These are phyloP conservation scores for Tolypocladium amazonense DNA, from an alignment of 2,329 filamentous ascomycete genomes.

Conservation along the genomic window DNA sequence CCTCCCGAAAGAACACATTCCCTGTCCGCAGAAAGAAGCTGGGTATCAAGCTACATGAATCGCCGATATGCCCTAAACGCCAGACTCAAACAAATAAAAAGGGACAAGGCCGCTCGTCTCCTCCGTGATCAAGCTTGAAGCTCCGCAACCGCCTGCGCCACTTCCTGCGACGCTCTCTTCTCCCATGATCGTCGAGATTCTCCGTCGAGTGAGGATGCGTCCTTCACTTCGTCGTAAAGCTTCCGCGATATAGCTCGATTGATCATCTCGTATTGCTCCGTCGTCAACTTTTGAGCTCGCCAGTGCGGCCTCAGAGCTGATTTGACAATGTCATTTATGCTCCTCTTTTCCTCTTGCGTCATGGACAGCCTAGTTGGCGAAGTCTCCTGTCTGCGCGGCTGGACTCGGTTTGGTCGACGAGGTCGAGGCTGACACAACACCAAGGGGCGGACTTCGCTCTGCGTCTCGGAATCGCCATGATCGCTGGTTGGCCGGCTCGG, in stretches of 20 bases:
- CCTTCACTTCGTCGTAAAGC: conserved; percentile 62
- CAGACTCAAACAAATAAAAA: conserved; percentile 16
- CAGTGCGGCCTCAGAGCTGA: conserved; percentile 74
- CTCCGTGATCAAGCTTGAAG: conserved; percentile 32
- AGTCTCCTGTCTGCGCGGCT: conserved; percentile 44
- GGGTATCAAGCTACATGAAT: conserved; percentile 22
- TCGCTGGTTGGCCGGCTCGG: conserved; percentile 39
- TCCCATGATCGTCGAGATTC: conserved; percentile 62
- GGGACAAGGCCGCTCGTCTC: conserved; percentile 8
- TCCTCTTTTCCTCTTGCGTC: conserved; percentile 75
- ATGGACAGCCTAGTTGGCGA: conserved; percentile 58
- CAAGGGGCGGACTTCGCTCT: conserved; percentile 20
- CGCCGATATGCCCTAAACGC: conserved; percentile 19
- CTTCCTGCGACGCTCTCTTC: conserved; percentile 66
- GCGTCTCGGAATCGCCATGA: conserved; percentile 33
- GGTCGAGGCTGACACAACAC: conserved; percentile 44
- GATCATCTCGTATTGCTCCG: conserved; percentile 85
- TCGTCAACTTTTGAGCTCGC: conserved; percentile 65
- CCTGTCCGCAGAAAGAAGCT: conserved; percentile 15
- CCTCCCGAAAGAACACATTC: conserved; percentile 11
- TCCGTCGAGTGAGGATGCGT: conserved; percentile 49
- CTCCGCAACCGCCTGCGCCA: conserved; percentile 59
- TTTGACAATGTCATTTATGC: conserved; percentile 81
- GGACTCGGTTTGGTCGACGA: conserved; percentile 30
- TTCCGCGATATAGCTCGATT: conserved; percentile 82